A percentile compares a stretch with the other conserved stretches of the same genome.
phyloP scores from a whole-genome alignment of 139 green algal species.

The Tetratostichococcus sp. region DNA sequence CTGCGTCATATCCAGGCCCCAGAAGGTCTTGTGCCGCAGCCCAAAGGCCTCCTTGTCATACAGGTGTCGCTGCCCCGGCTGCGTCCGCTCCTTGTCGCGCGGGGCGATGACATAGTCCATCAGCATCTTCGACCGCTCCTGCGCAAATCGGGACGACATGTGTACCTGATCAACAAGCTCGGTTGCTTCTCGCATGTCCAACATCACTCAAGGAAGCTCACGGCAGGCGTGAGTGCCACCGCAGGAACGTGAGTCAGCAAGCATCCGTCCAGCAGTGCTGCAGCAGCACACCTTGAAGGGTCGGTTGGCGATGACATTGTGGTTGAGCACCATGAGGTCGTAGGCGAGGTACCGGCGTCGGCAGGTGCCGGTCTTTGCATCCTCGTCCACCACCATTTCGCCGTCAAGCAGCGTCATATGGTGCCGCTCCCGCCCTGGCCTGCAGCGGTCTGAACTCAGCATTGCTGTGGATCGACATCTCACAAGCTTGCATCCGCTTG shows the following conservation, averaged over 20 bases:
- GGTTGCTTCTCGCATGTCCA: no score
- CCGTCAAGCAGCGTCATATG: slow-evolving; percentile 87
- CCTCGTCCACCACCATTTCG: slow-evolving; percentile 93
- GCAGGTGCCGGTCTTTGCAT: slow-evolving; percentile 33
- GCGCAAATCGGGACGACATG: not conserved
- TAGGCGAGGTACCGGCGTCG: slow-evolving; percentile 79
- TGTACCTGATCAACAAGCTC: no score
- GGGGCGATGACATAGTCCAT: slow-evolving; percentile 43
- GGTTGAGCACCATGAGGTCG: slow-evolving; percentile 77
- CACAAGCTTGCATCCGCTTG: no score
- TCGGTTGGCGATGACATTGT: slow-evolving; percentile 32
- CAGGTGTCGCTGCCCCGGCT: slow-evolving; percentile 22
- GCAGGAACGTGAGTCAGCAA: no score
- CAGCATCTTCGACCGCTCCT: slow-evolving; percentile 51
- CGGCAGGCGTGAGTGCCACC: no score
- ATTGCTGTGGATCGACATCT: no score
- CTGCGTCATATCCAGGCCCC: slow-evolving; percentile 43
- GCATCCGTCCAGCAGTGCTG: no score
- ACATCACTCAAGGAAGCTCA: no score
- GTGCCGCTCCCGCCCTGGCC: slow-evolving; percentile 27
- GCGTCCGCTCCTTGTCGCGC: slow-evolving; percentile 41
- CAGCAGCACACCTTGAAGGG: slow-evolving; percentile 52
- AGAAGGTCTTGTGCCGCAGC: slow-evolving; percentile 89
- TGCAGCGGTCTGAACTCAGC: not conserved
- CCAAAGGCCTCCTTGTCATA: slow-evolving; percentile 57